Percentiles rank a stretch among this genome's conserved stretches.
These are phyloP conservation scores for Lentithecium fluviatile DNA, from an alignment of 495 filamentous ascomycete species.

Conservation along the genomic window DNA sequence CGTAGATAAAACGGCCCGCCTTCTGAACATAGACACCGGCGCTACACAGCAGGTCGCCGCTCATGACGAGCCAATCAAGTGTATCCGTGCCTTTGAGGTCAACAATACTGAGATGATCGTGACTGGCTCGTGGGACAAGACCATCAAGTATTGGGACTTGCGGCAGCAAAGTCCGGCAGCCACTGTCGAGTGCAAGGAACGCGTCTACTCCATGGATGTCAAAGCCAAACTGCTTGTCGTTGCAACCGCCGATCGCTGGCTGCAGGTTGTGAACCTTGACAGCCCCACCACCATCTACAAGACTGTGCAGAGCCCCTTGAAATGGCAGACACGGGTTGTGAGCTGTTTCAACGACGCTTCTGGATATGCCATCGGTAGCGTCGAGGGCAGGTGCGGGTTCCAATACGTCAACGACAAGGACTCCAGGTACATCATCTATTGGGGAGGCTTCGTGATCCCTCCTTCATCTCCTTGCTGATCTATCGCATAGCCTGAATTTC, in stretches of 20 bases:
- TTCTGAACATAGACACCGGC: constrained; percentile 64
- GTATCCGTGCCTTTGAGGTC: constrained; percentile 69
- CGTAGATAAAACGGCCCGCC: constrained; percentile 78
- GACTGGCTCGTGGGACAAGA: constrained; percentile 93
- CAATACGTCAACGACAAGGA: constrained; percentile 86
- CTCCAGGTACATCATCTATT: constrained; percentile 50
- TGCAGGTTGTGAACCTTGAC: constrained; percentile 78
- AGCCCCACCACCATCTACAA: constrained; percentile 76
- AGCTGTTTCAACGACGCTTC: constrained; percentile 76
- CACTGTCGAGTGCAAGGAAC: constrained; percentile 66
- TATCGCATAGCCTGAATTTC: constrained; percentile 62
- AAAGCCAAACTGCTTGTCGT: constrained; percentile 72
- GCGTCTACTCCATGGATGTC: constrained; percentile 82
- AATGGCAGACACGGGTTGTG: constrained; percentile 80
- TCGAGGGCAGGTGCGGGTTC: constrained; percentile 82
- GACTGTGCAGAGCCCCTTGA: constrained; percentile 75
- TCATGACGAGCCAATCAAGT: constrained; percentile 77
- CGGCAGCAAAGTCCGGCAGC: constrained; percentile 63
- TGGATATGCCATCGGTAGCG: constrained; percentile 80
- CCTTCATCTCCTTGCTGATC: background rate
- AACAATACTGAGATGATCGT: constrained; percentile 60
- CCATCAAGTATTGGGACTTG: constrained; percentile 90
- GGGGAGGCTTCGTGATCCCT: too few species aligned
- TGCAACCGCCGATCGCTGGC: constrained; percentile 79
- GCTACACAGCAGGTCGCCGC: constrained; percentile 52